phyloP scores from a whole-genome alignment of 306 rosid species.

The Pueraria montana region DNA sequence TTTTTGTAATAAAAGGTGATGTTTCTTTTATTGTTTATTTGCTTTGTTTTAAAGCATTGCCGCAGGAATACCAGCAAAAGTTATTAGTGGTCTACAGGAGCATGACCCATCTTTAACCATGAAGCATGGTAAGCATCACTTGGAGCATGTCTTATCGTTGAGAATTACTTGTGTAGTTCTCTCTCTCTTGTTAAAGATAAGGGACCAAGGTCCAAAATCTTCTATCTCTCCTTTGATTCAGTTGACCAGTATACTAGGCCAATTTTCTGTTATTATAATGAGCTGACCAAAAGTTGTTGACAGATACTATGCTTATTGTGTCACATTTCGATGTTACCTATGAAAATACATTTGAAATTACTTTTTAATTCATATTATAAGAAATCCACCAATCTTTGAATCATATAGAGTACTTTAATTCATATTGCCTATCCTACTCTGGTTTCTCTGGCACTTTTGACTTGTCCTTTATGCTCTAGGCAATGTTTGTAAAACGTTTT shows the following conservation, averaged over 20 bases:
- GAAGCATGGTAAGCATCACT: slow-evolving; percentile 85
- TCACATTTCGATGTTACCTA: slow-evolving; percentile 17
- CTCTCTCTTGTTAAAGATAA: not conserved
- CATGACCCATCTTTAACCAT: slow-evolving; percentile 86
- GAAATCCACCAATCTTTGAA: slow-evolving; percentile 22
- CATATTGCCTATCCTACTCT: slow-evolving; percentile 37
- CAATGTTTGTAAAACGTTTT: slow-evolving; percentile 21
- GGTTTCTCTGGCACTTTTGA: slow-evolving; percentile 17
- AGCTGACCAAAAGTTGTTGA: too few relatives aligned
- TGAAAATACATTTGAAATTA: not conserved
- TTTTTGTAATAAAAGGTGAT: slow-evolving; percentile 38
- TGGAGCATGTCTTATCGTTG: slow-evolving; percentile 9
- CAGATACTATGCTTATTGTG: slow-evolving; percentile 24
- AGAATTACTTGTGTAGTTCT: slow-evolving; percentile 9
- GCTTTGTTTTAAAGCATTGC: slow-evolving; percentile 68
- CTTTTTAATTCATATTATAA: not conserved
- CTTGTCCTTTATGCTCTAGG: not conserved
- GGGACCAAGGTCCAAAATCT: not conserved
- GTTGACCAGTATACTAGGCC: not conserved
- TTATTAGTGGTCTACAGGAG: slow-evolving; percentile 75
- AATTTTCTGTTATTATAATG: too few relatives aligned
- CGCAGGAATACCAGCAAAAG: slow-evolving; percentile 89
- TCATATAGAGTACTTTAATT: slow-evolving; percentile 3
- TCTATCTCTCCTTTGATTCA: not conserved
- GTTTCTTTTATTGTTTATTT: slow-evolving; percentile 15